Base-by-base conservation (phyloP, 306 rosid species). In the Vigna nakashimae region DNA sequence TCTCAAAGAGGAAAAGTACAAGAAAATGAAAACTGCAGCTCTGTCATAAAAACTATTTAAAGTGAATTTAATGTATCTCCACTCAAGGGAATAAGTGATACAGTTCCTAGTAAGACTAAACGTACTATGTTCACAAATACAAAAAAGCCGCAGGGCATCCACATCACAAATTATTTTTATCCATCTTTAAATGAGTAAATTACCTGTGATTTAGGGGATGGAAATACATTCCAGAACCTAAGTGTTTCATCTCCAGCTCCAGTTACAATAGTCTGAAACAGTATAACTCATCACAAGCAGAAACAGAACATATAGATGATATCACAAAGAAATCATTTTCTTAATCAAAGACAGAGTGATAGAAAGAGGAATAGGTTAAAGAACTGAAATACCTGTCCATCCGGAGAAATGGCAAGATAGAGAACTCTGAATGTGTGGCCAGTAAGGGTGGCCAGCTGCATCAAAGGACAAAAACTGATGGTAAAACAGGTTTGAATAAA, bases 161-260 rank as follows among this genome's bases (percentile, higher is more conserved):
- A 64, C 24, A 20, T 15, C 52, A 30, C 2, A 45, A 34, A 13
- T 26, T 73, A 14, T 17, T 34, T 75, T 6, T 11, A 63, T 20
- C 71, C 58, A 49, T 34, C 63, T 17, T 46, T 71, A 17, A 68
- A 17, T 53, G 77, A 76, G 57, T 45, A 58, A 57, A 67, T 90
- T 92, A 92, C 99, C 96, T 96, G 96, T 52, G 99, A 96, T 84
- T 96, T 96, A 40, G 97, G 98, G 72, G 97, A 92, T 67, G 98
- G 99, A 69, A 96, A 96, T 46, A 96, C 98, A 48, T 92, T 92
- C 99, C 99, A 96, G 81, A 92, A 96, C 85, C 98, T 88, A 18
- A 92, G 98, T 14, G 99, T 96, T 84, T 96, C 99, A 76, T 96
- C 99, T 74, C 99, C 99, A n/a, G 98, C 99, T 77, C 99, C 99